Evolutionary conservation across 306 rosid genomes (phyloP).

Genomic region (Pterocarpus santalinus): DNA sequence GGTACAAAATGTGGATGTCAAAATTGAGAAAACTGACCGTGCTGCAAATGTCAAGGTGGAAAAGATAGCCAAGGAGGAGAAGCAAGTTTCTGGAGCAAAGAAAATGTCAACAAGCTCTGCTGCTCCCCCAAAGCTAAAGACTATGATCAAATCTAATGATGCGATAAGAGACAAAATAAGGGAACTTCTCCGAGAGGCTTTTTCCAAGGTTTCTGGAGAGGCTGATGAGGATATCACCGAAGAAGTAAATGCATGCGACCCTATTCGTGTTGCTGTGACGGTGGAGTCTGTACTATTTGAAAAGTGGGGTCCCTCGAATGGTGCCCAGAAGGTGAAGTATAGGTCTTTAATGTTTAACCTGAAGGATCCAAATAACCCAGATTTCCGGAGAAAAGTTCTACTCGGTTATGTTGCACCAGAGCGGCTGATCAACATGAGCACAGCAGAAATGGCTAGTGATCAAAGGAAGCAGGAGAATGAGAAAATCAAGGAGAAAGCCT

Average conservation of each 20-base stretch:
- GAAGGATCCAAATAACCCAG: constrained; percentile 92
- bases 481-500: constrained; percentile 76
- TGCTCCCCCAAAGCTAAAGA: constrained; percentile 71
- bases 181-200: constrained; percentile 79
- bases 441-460: constrained; percentile 95
- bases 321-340: constrained; percentile 87
- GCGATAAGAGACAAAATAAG: constrained; percentile 75
- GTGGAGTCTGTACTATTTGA: constrained; percentile 89
- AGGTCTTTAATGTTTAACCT: constrained; percentile 92
- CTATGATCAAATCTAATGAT: constrained; percentile 82
- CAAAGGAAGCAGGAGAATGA: constrained; percentile 76
- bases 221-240: constrained; percentile 67
- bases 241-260: constrained; percentile 72
- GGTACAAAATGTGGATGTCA: constrained; percentile 54
- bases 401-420: constrained; percentile 78
- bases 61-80: constrained; percentile 64
- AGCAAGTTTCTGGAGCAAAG: constrained; percentile 55
- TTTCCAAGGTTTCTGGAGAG: constrained; percentile 76
- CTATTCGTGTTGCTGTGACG: constrained; percentile 87
- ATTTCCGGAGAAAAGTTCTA: constrained; percentile 91
- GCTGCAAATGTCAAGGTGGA: constrained; percentile 69
- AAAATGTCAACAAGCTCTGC: constrained; percentile 56
- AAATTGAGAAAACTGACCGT: constrained; percentile 58
- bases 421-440: constrained; percentile 72
- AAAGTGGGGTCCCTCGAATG: constrained; percentile 93